phyloP scores from a whole-genome alignment of 768 basidiomycete species.

The Pulveroboletus frians region DNA sequence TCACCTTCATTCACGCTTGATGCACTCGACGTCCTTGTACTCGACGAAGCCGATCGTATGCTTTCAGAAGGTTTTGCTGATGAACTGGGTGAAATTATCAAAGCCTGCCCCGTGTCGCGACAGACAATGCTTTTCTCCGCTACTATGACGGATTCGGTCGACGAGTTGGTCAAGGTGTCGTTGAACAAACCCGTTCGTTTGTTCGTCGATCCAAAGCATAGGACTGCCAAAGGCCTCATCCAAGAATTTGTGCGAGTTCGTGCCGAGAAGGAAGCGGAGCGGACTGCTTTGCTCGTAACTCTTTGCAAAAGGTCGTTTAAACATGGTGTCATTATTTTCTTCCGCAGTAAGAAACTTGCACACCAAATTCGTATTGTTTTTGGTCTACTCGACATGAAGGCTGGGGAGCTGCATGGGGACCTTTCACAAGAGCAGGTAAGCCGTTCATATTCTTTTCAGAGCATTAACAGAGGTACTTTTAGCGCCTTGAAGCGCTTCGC shows the following conservation, averaged over 20 bases:
- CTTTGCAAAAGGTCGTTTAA: constrained; percentile 88
- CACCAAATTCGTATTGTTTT: constrained; percentile 97
- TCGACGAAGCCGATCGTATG: constrained; percentile 99
- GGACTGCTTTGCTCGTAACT: constrained; percentile 69
- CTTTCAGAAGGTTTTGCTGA: constrained; percentile 92
- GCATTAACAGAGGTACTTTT: constrained; percentile 7
- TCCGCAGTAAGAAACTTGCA: constrained; percentile 93
- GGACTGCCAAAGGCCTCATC: constrained; percentile 75
- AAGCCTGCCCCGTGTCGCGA: constrained; percentile 77
- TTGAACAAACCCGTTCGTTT: constrained; percentile 89
- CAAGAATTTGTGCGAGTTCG: constrained; percentile 96
- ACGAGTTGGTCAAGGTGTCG: constrained; percentile 88
- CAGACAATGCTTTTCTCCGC: constrained; percentile 99
- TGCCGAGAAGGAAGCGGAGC: constrained; percentile 70
- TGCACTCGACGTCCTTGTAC: constrained; percentile 85
- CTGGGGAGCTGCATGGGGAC: constrained; percentile 92
- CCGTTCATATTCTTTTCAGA: not conserved
- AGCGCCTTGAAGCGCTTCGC: constrained; percentile 85
- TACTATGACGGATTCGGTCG: constrained; percentile 96
- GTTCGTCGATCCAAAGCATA: constrained; percentile 92
- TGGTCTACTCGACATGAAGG: constrained; percentile 79
- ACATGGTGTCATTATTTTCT: constrained; percentile 82
- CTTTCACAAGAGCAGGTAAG: constrained; percentile 91
- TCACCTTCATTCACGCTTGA: constrained; percentile 91
- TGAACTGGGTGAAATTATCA: constrained; percentile 90